Evolutionary conservation across 2,329 filamentous ascomycete species (phyloP), one percentile per base, ranked within the genome.

Genomic region (Xenoacremonium recifei): DNA sequence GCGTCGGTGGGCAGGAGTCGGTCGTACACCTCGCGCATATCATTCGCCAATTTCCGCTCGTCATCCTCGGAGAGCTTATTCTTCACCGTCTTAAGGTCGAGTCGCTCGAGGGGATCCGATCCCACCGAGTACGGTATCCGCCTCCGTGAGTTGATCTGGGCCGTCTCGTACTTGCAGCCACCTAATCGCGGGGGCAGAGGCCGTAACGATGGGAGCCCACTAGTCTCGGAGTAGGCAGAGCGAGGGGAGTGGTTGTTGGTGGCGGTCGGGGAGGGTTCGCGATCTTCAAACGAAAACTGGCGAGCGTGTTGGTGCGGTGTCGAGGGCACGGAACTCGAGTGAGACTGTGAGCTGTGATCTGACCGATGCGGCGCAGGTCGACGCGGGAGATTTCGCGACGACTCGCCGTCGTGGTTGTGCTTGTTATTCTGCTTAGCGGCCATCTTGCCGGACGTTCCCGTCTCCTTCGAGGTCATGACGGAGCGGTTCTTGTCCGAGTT

Each of bases 61-160:
- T 92, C 87, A 39, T 86, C 81, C 32, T 83, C 77, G 4, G 80
- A 79, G 49, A 95, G 66, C 41, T 76, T 79, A 65, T 75, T 80
- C 70, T 95, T 82, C 57, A 88, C 76, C 60, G 86, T 90, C 39
- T 83, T 75, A 55, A 82, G 74, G 49, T 87, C 83, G 39, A 85
- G 75, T 59, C 80, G 84, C 43, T 88, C 84, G 36, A 97, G 69
- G 50, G 80, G 76, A 50, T 95, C 87, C 47, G 82, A 82, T n/a
- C 91, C 91, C 43, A 93, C 77, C 52, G 83, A 90, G 70, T 99
- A 99, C 16, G 89, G 89, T 76, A 99, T 95, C 57, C 93, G 80
- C 63, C 93, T 79, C 56, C 89, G 84, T 37, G 87, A 86, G 62
- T 87, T 84, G 18, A 89, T 84, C 63, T 90, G 81, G 17, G 85